Evolutionary conservation across 2,329 filamentous ascomycete species (phyloP).

Genomic region (Macrophomina tecta): DNA sequence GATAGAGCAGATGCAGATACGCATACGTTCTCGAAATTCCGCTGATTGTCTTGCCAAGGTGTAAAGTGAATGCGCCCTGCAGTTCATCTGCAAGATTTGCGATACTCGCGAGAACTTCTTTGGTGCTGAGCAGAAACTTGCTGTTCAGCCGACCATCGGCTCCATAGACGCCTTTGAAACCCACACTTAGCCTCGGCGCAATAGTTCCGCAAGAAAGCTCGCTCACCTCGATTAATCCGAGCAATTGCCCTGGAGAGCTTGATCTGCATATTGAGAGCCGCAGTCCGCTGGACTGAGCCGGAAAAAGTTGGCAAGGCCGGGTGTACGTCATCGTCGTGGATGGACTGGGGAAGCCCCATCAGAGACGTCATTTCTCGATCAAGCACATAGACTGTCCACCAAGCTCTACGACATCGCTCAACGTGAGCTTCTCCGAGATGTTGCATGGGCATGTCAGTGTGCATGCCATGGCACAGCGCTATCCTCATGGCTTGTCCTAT

Average conservation of each 20-base stretch:
- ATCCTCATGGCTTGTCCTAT: constrained; percentile 61
- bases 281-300: constrained; percentile 45
- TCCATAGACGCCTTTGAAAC: constrained; percentile 50
- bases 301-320: constrained; percentile 54
- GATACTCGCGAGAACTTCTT: constrained; percentile 47
- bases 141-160: constrained; percentile 45
- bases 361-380: constrained; percentile 61
- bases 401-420: constrained; percentile 57
- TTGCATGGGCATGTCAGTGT: constrained; percentile 57
- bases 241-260: constrained; percentile 54
- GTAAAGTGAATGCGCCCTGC: constrained; percentile 45
- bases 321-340: constrained; percentile 59
- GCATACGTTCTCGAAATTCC: constrained; percentile 52
- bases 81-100: constrained; percentile 50
- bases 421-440: constrained; percentile 50
- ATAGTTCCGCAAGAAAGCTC: no score
- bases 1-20: constrained; percentile 44
- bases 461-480: constrained; percentile 58
- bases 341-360: constrained; percentile 58
- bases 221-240: constrained; percentile 53
- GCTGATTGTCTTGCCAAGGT: constrained; percentile 43
- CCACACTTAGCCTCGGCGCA: background rate
- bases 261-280: constrained; percentile 53
- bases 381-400: constrained; percentile 62
- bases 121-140: constrained; percentile 48